These are phyloP conservation scores for Plicaturopsis crispa DNA, from an alignment of 768 basidiomycete species.

Conservation along the genomic window DNA sequence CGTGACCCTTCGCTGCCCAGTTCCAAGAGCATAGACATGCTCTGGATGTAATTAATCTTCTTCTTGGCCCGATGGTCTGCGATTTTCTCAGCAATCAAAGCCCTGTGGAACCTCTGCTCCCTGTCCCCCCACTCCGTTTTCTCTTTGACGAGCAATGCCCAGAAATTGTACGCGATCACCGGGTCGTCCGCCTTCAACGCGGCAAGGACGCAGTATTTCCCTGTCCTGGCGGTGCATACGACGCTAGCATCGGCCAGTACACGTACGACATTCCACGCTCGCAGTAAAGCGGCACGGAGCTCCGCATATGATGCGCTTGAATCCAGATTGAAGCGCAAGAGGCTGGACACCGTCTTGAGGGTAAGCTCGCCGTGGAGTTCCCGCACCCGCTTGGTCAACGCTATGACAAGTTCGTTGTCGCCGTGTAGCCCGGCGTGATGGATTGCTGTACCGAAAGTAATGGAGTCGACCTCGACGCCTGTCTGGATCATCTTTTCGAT, in stretches of 20 bases:
- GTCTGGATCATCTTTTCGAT: constrained; percentile 41
- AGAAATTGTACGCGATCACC: constrained; percentile 51
- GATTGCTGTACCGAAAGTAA: constrained; percentile 56
- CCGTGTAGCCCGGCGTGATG: constrained; percentile 44
- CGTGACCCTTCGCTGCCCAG: no score
- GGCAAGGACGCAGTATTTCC: constrained; percentile 40
- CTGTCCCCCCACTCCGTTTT: constrained; percentile 41
- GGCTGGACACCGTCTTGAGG: constrained; percentile 38
- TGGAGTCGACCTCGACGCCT: constrained; percentile 43
- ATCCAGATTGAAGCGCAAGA: constrained; percentile 28
- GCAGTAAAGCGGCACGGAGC: constrained; percentile 27
- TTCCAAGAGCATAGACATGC: no score
- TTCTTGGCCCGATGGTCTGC: no score
- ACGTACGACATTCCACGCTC: constrained; percentile 34
- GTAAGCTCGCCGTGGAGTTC: constrained; percentile 27
- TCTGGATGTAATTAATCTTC: no score
- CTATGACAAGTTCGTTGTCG: constrained; percentile 33
- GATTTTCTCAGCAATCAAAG: constrained; percentile 29
- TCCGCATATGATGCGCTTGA: constrained; percentile 15
- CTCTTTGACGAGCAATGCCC: constrained; percentile 38
- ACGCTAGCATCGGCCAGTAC: constrained; percentile 25
- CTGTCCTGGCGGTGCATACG: constrained; percentile 38
- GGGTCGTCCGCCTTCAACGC: constrained; percentile 44
- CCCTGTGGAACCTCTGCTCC: constrained; percentile 36
- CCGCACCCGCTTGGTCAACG: constrained; percentile 34